Percentiles rank a stretch among this genome's conserved stretches.
phyloP scores from a whole-genome alignment of 2,329 filamentous ascomycete genomes.

The Fusarium sp. region DNA sequence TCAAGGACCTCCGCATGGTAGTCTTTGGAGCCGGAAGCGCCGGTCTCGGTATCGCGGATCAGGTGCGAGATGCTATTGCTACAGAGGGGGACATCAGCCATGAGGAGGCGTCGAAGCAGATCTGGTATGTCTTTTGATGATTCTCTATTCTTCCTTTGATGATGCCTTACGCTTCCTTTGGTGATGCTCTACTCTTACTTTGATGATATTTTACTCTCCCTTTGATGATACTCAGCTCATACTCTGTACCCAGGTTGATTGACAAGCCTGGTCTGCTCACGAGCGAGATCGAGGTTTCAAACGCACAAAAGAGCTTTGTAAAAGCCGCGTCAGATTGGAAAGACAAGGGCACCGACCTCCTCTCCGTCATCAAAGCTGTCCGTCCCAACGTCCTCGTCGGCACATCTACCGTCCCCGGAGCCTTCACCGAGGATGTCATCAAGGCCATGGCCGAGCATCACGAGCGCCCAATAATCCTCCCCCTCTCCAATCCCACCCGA shows the following conservation, averaged over 20 bases:
- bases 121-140: constrained; percentile 68
- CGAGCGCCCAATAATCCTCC: constrained; percentile 80
- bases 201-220: background rate
- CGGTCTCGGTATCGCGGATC: constrained; percentile 87
- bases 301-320: constrained; percentile 76
- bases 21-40: constrained; percentile 86
- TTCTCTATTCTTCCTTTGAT: too few species aligned
- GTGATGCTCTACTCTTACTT: too few species aligned
- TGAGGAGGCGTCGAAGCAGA: constrained; percentile 82
- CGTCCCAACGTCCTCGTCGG: constrained; percentile 87
- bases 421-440: constrained; percentile 81
- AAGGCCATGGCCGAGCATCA: constrained; percentile 81
- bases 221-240: background rate
- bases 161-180: background rate
- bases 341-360: constrained; percentile 67
- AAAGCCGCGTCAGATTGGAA: constrained; percentile 74
- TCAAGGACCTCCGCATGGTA: constrained; percentile 77
- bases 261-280: constrained; percentile 85
- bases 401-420: constrained; percentile 80
- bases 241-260: constrained; percentile 69
- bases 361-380: constrained; percentile 75
- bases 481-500: constrained; percentile 85
- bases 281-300: constrained; percentile 70
- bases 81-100: constrained; percentile 74
- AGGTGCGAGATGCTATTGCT: constrained; percentile 83